These are phyloP conservation scores for Colletotrichum sp. DNA, from an alignment of 2,329 filamentous ascomycete genomes.

Conservation along the genomic window DNA sequence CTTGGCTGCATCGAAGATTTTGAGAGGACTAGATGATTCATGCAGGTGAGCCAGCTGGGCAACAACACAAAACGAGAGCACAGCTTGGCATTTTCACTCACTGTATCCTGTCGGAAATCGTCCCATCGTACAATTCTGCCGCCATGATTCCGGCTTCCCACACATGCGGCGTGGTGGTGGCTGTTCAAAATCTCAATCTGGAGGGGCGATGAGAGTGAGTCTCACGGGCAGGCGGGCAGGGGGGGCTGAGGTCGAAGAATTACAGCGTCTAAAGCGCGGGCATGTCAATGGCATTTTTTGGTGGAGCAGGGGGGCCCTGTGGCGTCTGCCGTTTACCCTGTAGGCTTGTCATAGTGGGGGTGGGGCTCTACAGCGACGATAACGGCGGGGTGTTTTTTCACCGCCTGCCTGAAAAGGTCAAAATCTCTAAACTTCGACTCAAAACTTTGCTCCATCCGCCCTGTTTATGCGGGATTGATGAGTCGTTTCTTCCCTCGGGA, in stretches of 20 bases:
- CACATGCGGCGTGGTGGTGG: not conserved
- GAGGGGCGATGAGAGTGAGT: not conserved
- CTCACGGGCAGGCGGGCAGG: not conserved
- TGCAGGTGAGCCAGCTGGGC: not conserved
- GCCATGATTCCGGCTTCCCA: not conserved
- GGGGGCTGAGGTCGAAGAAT: not conserved
- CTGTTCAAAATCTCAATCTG: not conserved
- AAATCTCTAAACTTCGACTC: constrained; percentile 6
- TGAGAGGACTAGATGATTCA: constrained; percentile 53
- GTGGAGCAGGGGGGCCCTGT: constrained; percentile 11
- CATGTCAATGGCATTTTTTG: not conserved
- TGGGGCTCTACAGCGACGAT: constrained; percentile 4
- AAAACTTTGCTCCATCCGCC: constrained; percentile 14
- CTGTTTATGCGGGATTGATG: not conserved
- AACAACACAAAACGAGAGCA: not conserved
- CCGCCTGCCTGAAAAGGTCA: not conserved
- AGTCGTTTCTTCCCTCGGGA: constrained; percentile 10
- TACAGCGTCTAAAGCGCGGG: not conserved
- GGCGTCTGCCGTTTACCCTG: not conserved
- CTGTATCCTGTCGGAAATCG: constrained; percentile 17
- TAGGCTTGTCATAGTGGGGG: constrained; percentile 17
- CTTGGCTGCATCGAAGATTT: constrained; percentile 62
- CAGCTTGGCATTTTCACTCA: not conserved
- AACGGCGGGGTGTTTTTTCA: constrained; percentile 12
- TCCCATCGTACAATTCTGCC: constrained; percentile 8